Conservation (phyloP, 2,329 filamentous ascomycete genomes). For the Aureobasidium pullulans region DNA sequence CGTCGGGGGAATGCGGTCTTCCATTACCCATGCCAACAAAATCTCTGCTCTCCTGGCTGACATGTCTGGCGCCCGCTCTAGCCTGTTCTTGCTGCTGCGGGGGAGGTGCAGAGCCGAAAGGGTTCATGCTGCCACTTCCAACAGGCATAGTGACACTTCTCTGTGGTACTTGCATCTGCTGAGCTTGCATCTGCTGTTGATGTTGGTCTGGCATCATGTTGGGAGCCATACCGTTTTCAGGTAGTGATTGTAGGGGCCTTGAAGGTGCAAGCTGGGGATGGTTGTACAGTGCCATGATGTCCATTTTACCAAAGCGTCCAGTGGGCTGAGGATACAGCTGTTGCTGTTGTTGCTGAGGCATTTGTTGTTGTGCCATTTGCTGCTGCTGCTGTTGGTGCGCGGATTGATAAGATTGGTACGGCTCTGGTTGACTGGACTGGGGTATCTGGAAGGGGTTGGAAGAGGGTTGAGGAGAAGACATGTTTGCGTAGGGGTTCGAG, state of each 20-base stretch:
- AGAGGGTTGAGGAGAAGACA: slow-evolving; percentile 6
- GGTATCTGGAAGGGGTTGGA: slow-evolving; percentile 3
- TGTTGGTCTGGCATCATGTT: slow-evolving; percentile 17
- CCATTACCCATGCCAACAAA: slow-evolving; percentile 56
- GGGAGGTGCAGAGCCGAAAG: slow-evolving; percentile 18
- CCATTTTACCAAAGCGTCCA: slow-evolving; percentile 56
- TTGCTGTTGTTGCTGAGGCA: slow-evolving; percentile 28
- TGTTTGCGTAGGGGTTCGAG: slow-evolving; percentile 17
- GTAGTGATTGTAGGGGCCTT: slow-evolving; percentile 28
- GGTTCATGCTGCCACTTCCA: slow-evolving; percentile 22
- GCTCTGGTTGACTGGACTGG: slow-evolving; percentile 3
- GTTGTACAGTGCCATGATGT: slow-evolving; percentile 69
- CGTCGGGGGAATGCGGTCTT: slow-evolving; percentile 64
- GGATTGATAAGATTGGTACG: slow-evolving; percentile 20
- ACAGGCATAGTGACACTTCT: slow-evolving; percentile 34
- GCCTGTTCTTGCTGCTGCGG: slow-evolving; percentile 20
- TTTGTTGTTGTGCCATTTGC: slow-evolving; percentile 17
- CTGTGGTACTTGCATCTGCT: slow-evolving; percentile 19
- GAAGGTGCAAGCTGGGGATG: slow-evolving; percentile 48
- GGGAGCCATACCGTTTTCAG: slow-evolving; percentile 26
- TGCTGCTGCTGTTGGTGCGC: slow-evolving; percentile 25
- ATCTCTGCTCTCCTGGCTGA: slow-evolving; percentile 64
- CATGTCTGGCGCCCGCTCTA: slow-evolving; percentile 32
- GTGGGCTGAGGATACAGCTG: slow-evolving; percentile 24
- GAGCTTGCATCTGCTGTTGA: slow-evolving; percentile 21